phyloP scores from a whole-genome alignment of 2,329 filamentous ascomycete species.

The Mycogone perniciosa region DNA sequence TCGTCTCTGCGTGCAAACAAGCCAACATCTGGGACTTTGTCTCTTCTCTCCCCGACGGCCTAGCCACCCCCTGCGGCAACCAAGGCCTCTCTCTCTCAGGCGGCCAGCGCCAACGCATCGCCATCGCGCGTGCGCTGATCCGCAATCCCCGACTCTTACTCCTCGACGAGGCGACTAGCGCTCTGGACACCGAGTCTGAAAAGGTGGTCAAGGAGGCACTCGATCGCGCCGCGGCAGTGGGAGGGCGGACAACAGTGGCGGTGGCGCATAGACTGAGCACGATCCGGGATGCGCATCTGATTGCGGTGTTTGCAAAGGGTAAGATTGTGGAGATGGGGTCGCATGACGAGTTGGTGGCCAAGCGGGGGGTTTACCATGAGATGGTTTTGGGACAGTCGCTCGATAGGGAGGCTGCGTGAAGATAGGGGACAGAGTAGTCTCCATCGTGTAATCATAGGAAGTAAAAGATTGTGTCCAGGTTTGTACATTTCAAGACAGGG shows the following conservation, averaged over 20 bases:
- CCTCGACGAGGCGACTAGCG: conserved; percentile 64
- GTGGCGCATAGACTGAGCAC: conserved; percentile 48
- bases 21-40: conserved; percentile 54
- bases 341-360: conserved; percentile 6
- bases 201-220: conserved; percentile 58
- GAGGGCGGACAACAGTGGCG: conserved; percentile 49
- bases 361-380: conserved; percentile 3
- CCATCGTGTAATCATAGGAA: too few species aligned
- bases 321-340: conserved; percentile 9
- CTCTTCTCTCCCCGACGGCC: conserved; percentile 50
- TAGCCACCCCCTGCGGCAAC: conserved; percentile 58
- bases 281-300: conserved; percentile 3
- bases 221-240: conserved; percentile 35
- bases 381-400: conserved; percentile 35
- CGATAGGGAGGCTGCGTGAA: conserved; percentile 25
- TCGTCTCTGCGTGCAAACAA: conserved; percentile 45
- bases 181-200: conserved; percentile 60
- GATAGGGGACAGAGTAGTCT: neutral
- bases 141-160: conserved; percentile 60
- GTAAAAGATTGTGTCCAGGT: neutral
- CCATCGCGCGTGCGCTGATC: conserved; percentile 66
- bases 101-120: conserved; percentile 65
- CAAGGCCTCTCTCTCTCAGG: conserved; percentile 64
- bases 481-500: neutral
- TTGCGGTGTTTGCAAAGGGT: conserved; percentile 3